A percentile compares a stretch with the other conserved stretches of the same genome.
Conservation (phyloP, 768 basidiomycete genomes). For the Amylocystis lapponica region DNA sequence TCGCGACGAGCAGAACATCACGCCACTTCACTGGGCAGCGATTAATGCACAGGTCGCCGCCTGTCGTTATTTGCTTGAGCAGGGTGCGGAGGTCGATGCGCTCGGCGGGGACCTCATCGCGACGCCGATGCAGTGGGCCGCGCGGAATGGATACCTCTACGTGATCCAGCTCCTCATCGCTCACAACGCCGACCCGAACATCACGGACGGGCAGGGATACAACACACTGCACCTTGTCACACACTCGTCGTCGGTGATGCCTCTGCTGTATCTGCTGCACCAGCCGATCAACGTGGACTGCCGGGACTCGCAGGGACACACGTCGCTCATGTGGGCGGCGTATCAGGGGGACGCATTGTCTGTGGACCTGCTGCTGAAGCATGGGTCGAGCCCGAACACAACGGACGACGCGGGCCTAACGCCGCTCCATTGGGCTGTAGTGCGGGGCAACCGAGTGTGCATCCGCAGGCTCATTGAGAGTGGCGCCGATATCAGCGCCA, state of each 20-base stretch:
- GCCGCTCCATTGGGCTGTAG: conserved; percentile 96
- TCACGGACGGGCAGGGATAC: conserved; percentile 91
- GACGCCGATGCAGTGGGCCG: conserved; percentile 97
- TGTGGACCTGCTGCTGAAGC: conserved; percentile 83
- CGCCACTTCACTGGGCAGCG: conserved; percentile 96
- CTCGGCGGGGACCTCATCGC: conserved; percentile 91
- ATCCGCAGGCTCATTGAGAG: conserved; percentile 83
- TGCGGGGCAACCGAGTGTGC: conserved; percentile 85
- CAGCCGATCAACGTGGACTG: conserved; percentile 92
- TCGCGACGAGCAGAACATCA: conserved; percentile 87
- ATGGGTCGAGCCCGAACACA: conserved; percentile 75
- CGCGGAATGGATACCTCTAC: conserved; percentile 94
- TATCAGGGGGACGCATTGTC: conserved; percentile 98
- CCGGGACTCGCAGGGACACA: conserved; percentile 88
- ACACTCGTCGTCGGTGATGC: conserved; percentile 93
- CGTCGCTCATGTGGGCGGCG: conserved; percentile 96
- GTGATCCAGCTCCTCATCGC: conserved; percentile 88
- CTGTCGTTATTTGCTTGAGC: conserved; percentile 82
- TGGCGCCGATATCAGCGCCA: conserved; percentile 75
- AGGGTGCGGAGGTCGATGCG: conserved; percentile 93
- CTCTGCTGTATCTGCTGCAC: conserved; percentile 84
- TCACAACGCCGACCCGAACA: conserved; percentile 88
- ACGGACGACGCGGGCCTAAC: conserved; percentile 80
- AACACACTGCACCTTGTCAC: conserved; percentile 94
- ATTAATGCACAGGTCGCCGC: conserved; percentile 93